These are phyloP conservation scores for Pelargonium citronellum DNA, from an alignment of 441 rosid species.

Conservation along the genomic window DNA sequence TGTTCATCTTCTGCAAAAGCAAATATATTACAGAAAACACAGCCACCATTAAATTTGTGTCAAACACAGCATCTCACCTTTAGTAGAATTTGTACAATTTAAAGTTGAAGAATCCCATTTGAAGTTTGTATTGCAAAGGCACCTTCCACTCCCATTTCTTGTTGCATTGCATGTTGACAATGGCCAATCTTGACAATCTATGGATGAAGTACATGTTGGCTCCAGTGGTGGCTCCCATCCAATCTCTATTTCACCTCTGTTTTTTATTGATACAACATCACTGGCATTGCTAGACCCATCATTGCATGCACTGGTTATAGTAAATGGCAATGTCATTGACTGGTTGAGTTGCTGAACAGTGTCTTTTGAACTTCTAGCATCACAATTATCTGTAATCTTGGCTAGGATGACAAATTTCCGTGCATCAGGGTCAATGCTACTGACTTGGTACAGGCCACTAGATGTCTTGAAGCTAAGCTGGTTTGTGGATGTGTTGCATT, in stretches of 20 bases:
- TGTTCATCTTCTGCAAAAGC: too few relatives aligned
- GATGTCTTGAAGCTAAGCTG: constrained; percentile 36
- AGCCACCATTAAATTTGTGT: not conserved
- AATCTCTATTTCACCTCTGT: constrained; percentile 51
- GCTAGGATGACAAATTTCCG: constrained; percentile 35
- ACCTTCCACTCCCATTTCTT: constrained; percentile 31
- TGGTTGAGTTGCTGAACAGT: constrained; percentile 24
- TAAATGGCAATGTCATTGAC: constrained; percentile 31
- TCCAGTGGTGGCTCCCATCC: constrained; percentile 50
- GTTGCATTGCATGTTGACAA: constrained; percentile 38
- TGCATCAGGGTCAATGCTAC: constrained; percentile 31
- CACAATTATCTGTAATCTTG: constrained; percentile 30
- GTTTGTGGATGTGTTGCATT: constrained; percentile 40
- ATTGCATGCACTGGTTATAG: constrained; percentile 32
- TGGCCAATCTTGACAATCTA: constrained; percentile 62
- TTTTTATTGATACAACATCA: not conserved
- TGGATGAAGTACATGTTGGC: constrained; percentile 42
- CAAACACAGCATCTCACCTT: constrained; percentile 28
- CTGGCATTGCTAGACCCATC: constrained; percentile 16
- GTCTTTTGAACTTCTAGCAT: constrained; percentile 19
- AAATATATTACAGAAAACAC: not conserved
- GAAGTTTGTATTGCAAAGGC: constrained; percentile 38
- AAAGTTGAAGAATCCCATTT: constrained; percentile 42
- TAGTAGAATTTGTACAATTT: constrained; percentile 31
- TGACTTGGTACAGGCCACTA: constrained; percentile 32